phyloP scores from a whole-genome alignment of 768 basidiomycete species.

The Leccinellum luteum region DNA sequence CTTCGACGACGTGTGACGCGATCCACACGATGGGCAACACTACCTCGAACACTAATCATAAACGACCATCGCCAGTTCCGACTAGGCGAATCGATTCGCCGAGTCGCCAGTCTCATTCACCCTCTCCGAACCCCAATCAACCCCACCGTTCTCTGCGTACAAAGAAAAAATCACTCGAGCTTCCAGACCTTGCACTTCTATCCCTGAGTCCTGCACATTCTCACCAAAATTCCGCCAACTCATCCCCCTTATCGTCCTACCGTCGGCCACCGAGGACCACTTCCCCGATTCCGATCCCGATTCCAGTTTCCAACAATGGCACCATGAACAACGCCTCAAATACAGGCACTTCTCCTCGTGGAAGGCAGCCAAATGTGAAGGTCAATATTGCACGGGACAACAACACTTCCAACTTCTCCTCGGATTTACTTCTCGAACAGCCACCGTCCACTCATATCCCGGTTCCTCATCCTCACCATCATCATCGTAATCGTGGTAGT shows the following conservation, averaged over 20 bases:
- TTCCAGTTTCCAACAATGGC: conserved; percentile 37
- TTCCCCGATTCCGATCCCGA: conserved; percentile 50
- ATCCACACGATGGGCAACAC: conserved; percentile 34
- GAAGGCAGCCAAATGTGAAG: conserved; percentile 33
- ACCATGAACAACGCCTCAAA: conserved; percentile 35
- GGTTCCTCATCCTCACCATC: conserved; percentile 29
- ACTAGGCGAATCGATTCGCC: conserved; percentile 27
- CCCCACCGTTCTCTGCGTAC: conserved; percentile 61
- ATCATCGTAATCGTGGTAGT: conserved; percentile 31
- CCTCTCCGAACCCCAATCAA: conserved; percentile 40
- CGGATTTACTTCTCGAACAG: conserved; percentile 40
- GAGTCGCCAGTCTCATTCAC: conserved; percentile 30
- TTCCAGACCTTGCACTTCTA: conserved; percentile 66
- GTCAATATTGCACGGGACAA: conserved; percentile 22
- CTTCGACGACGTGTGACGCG: conserved; percentile 17
- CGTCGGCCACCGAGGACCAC: conserved; percentile 42
- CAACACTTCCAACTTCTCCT: conserved; percentile 34
- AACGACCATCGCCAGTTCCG: conserved; percentile 24
- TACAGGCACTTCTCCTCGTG: conserved; percentile 35
- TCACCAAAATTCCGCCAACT: conserved; percentile 35
- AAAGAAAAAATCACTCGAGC: conserved; percentile 72
- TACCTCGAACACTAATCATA: conserved; percentile 30
- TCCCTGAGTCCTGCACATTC: conserved; percentile 43
- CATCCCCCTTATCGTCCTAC: conserved; percentile 41
- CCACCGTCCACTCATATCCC: conserved; percentile 45